Evolutionary conservation across 768 basidiomycete genomes (phyloP), one percentile per base, ranked within the genome.

Genomic region (Cystofilobasidium ferigula): DNA sequence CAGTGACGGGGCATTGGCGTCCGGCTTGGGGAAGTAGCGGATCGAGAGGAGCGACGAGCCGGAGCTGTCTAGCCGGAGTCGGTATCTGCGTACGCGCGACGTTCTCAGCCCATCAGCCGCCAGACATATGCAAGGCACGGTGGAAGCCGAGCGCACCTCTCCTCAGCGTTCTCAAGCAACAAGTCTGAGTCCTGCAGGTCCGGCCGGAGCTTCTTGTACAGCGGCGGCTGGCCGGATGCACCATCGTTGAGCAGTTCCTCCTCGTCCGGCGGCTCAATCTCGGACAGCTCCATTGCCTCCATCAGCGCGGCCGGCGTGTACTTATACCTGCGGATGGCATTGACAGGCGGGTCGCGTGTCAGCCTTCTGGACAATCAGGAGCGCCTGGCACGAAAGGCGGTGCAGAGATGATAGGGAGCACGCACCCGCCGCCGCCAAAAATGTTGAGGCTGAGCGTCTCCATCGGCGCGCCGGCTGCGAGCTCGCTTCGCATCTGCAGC

Each of bases 361-460:
- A 14, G 2, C 22, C 22, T 22, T 3, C 10, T 22, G 48, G 32
- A 36, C 1, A 20, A 1, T n/a, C 18, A 56, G 9, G 12, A 35
- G 45, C 3, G 16, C 36, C 7, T 16, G 20, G 28, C 47, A 59
- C 16, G 40, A 16, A 20, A 35, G 47, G 42, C 16, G 16, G 40
- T n/a, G n/a, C n/a, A n/a, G n/a, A n/a, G n/a, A n/a, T n/a, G n/a
- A n/a, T 10, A 42, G 58, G 7, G 32, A 26, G 35, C 16, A 56
- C 60, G 26, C 20, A 67, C 65, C 65, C 65, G 36, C 60, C 60
- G 16, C 59, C 53, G 10, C 65, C 65, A 24, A 61, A 62, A 28
- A 60, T 36, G 34, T 36, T 61, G 24, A 67, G 34, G 38, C 60
- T 60, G 32, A 67, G n/a, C 8, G 45, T 43, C 18, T 61, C 65